Conservation (phyloP, 257 asterid species). For the Jasminum sambac region DNA sequence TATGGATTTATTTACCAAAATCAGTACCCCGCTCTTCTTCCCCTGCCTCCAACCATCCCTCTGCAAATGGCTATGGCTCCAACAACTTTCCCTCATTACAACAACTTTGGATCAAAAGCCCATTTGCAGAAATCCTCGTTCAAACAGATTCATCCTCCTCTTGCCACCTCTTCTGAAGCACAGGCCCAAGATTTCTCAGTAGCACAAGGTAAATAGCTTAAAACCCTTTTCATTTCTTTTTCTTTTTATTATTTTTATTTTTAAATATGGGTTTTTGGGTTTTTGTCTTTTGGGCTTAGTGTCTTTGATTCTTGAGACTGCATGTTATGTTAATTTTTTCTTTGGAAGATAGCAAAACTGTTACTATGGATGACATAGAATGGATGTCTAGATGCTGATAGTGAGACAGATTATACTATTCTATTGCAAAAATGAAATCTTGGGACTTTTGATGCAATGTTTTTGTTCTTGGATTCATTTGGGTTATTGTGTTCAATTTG, state of each 20-base stretch:
- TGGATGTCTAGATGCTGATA: not conserved
- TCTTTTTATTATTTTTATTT: not conserved
- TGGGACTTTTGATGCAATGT: not conserved
- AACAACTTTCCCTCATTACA: slow-evolving; percentile 53
- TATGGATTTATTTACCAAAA: slow-evolving; percentile 44
- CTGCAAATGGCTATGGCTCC: slow-evolving; percentile 46
- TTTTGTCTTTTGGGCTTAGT: not conserved
- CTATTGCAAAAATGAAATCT: not conserved
- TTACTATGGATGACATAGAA: not conserved
- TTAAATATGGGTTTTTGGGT: not conserved
- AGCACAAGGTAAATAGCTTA: slow-evolving; percentile 46
- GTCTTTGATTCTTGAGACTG: not conserved
- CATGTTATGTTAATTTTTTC: slow-evolving; percentile 12
- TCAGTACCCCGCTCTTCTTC: slow-evolving; percentile 72
- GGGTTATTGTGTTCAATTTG: not conserved
- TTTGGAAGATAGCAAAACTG: not conserved
- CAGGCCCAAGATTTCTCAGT: slow-evolving; percentile 45
- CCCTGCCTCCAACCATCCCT: slow-evolving; percentile 68
- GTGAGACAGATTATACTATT: not conserved
- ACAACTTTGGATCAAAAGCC: slow-evolving; percentile 51
- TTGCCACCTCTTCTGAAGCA: slow-evolving; percentile 57
- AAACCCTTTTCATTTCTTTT: not conserved
- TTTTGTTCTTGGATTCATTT: not conserved
- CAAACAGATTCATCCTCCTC: slow-evolving; percentile 34
- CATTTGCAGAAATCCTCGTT: slow-evolving; percentile 45